Conservation (phyloP, 2,329 filamentous ascomycete genomes). For the Shiraia bambusicola region DNA sequence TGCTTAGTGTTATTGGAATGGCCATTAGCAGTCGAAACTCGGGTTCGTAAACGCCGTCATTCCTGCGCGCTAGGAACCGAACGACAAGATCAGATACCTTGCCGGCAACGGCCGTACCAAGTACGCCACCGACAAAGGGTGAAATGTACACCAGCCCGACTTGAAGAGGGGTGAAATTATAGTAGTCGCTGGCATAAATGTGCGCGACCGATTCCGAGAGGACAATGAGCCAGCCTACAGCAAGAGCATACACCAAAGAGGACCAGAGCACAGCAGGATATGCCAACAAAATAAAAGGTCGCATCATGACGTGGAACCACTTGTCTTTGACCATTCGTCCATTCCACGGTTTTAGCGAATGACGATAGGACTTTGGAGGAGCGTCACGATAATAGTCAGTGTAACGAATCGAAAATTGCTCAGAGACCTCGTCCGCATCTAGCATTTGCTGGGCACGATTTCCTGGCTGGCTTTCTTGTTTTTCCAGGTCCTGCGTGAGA, state of each 20-base stretch:
- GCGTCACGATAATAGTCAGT: constrained; percentile 68
- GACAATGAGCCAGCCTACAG: constrained; percentile 93
- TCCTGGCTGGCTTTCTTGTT: constrained; percentile 17
- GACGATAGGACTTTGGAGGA: constrained; percentile 68
- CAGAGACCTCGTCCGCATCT: constrained; percentile 25
- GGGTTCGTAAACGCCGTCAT: constrained; percentile 93
- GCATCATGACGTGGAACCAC: constrained; percentile 74
- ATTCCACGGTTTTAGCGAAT: constrained; percentile 75
- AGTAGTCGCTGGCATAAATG: constrained; percentile 72
- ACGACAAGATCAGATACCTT: constrained; percentile 85
- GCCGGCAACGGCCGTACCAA: constrained; percentile 90
- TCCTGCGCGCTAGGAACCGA: constrained; percentile 75
- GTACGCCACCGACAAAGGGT: constrained; percentile 70
- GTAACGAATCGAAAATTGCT: constrained; percentile 53
- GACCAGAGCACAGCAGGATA: constrained; percentile 93
- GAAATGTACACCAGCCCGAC: constrained; percentile 87
- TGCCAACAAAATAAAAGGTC: constrained; percentile 82
- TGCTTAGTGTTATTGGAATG: constrained; percentile 73
- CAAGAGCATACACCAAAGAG: constrained; percentile 78
- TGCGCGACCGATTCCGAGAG: constrained; percentile 83
- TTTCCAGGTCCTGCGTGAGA: constrained; percentile 18
- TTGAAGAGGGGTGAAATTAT: constrained; percentile 79
- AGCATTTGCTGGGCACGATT: constrained; percentile 8
- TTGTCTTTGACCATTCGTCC: constrained; percentile 72
- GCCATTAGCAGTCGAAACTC: constrained; percentile 73